Conservation (phyloP, 176 grass and related monocot species). For the Oryza coarctata region DNA sequence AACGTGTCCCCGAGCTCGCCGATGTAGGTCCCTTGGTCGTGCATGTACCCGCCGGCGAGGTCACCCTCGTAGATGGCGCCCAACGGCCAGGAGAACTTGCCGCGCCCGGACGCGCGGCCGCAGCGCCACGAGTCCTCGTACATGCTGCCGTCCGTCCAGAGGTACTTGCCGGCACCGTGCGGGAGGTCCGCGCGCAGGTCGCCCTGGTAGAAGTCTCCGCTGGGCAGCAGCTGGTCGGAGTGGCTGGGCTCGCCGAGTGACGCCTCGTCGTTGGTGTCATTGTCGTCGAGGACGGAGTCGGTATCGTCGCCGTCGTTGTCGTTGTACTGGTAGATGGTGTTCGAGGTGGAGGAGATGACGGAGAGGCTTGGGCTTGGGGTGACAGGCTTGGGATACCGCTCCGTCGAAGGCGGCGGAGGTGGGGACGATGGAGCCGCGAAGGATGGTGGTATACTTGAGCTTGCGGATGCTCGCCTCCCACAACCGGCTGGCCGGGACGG, state of each 20-base stretch:
- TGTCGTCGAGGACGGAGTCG: not conserved
- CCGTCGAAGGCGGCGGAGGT: not conserved
- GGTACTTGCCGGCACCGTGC: slow-evolving; percentile 64
- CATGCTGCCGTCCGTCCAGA: slow-evolving; percentile 85
- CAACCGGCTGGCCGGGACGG: slow-evolving; percentile 42
- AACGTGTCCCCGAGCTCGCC: slow-evolving; percentile 76
- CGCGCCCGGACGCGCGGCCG: slow-evolving; percentile 58
- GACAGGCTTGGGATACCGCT: too few relatives aligned
- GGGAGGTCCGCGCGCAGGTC: slow-evolving; percentile 43
- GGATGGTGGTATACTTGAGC: slow-evolving; percentile 48
- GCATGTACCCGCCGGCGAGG: not conserved
- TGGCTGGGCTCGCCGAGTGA: slow-evolving; percentile 33
- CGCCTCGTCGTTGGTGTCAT: not conserved
- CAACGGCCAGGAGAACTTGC: slow-evolving; percentile 75
- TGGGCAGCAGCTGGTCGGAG: slow-evolving; percentile 48
- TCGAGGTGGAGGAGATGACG: slow-evolving; percentile 21
- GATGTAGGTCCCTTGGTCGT: not conserved
- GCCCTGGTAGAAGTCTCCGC: slow-evolving; percentile 74
- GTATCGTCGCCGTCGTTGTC: not conserved
- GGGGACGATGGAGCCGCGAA: slow-evolving; percentile 22
- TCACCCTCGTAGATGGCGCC: slow-evolving; percentile 82
- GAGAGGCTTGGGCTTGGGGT: slow-evolving; percentile 10
- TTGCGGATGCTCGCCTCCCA: slow-evolving; percentile 63
- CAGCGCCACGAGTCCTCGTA: slow-evolving; percentile 67
- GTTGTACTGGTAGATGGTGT: slow-evolving; percentile 45